These are phyloP conservation scores for Liriodendron chinense DNA, from an alignment of 164 flowering plant species.

Conservation along the genomic window DNA sequence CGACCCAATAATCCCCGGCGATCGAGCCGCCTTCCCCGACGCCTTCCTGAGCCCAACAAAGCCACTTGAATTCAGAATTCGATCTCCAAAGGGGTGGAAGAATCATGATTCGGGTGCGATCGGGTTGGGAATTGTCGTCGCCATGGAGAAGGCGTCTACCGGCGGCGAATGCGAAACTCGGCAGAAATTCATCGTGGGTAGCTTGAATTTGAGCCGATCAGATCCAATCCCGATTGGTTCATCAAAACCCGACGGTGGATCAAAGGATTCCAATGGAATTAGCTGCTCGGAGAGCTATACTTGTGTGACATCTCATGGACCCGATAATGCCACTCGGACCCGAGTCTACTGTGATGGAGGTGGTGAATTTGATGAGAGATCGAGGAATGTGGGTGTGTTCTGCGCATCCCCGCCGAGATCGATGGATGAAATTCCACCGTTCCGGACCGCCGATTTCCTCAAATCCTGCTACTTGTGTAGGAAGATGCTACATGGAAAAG, in stretches of 20 bases:
- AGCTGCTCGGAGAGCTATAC: slow-evolving; percentile 21
- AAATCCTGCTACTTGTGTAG: slow-evolving; percentile 9
- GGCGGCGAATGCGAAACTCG: slow-evolving; percentile 14
- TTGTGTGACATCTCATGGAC: slow-evolving; percentile 41
- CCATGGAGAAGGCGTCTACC: slow-evolving; percentile 36
- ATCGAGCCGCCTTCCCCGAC: slow-evolving; percentile 8
- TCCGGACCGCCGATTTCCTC: slow-evolving; percentile 7
- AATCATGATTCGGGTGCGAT: slow-evolving; percentile 27
- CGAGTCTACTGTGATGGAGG: slow-evolving; percentile 31
- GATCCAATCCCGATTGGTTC: slow-evolving; percentile 39
- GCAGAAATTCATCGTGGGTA: slow-evolving; percentile 24
- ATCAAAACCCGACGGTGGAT: slow-evolving; percentile 4
- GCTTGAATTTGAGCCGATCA: slow-evolving; percentile 26
- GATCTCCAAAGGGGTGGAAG: slow-evolving; percentile 35
- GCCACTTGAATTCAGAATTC: slow-evolving; percentile 22
- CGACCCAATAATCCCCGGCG: slow-evolving; percentile 12
- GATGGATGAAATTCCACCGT: neutral
- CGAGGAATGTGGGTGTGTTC: slow-evolving; percentile 1
- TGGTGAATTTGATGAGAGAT: neutral
- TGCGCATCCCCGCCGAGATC: slow-evolving; percentile 8
- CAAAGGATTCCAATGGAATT: slow-evolving; percentile 9
- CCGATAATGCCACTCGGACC: slow-evolving; percentile 29
- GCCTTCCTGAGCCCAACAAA: slow-evolving; percentile 32
- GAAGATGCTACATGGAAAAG: slow-evolving; percentile 10
- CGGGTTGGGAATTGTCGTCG: slow-evolving; percentile 47